Base-by-base conservation (phyloP, 257 asterid species). In the Nicotiana otophora region DNA sequence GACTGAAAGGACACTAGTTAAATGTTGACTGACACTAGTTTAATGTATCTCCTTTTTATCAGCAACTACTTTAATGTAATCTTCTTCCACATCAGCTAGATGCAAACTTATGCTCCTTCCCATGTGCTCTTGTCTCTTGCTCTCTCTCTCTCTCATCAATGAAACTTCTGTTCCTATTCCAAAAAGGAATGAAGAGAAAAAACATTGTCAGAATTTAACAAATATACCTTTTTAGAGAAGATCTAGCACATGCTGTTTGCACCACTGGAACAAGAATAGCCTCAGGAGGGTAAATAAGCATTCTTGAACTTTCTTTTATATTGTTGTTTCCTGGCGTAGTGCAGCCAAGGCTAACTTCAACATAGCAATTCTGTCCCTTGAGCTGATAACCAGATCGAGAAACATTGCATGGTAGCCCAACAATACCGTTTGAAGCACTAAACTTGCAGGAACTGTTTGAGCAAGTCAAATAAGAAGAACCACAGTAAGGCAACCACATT, bases 181-280 rank as follows among this genome's bases (percentile, higher is more conserved):
- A 20, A 10, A 63, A 14, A 64, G 15, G 8, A 74, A 51, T 42
- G 61, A 36, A 72, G 61, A 51, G 42, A 26, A 16, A 66, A 68
- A 68, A 61, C 15, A 31, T 61, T 20, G 5, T 14, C 67, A 61
- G 64, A 75, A 15, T 48, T 28, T 75, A 31, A 42, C 63, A 54
- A 28, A 65, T 78, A 60, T 92, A 96, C 99, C 99, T 94, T 86
- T 93, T 96, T 80, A 96, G 83, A 88, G 96, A 93, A 48, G 98
- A 94, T 85, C 94, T 93, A 64, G 98, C 97, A 85, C 85, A 90
- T 67, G 96, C 91, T 70, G 98, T 88, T 91, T 91, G 98, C 94
- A 94, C 90, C 86, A 94, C 94, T 11, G 99, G 99, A 81, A 96
- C 98, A 86, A 96, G 92, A 33, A 96, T 97, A 72, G 98, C 96